Evolutionary conservation across 371 early-diverging fungal species (phyloP).

Genomic region (Mortierella sp.): DNA sequence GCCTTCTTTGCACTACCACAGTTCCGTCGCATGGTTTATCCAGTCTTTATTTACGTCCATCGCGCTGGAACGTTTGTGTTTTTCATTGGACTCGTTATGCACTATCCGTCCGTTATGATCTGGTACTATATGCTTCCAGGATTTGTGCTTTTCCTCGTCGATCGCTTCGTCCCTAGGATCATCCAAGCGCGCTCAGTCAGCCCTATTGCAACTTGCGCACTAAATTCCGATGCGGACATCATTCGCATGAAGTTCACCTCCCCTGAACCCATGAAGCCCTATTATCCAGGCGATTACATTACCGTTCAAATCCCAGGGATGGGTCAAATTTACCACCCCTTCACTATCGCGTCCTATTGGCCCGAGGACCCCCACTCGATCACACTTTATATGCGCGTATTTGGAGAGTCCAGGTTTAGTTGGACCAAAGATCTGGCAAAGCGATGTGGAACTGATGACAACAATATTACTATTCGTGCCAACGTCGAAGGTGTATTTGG

Average conservation of each 20-base stretch:
- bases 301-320: constrained; percentile 33
- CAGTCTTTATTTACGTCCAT: constrained; percentile 43
- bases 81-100: constrained; percentile 42
- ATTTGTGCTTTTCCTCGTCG: constrained; percentile 44
- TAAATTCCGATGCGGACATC: constrained; percentile 47
- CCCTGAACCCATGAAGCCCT: constrained; percentile 44
- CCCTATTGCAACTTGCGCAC: constrained; percentile 33
- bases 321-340: constrained; percentile 43
- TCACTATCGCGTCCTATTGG: constrained; percentile 55
- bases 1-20: constrained; percentile 42
- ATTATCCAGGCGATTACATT: constrained; percentile 53
- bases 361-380: constrained; percentile 53
- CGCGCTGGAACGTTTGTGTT: constrained; percentile 43
- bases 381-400: constrained; percentile 36
- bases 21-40: constrained; percentile 36
- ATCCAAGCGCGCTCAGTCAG: constrained; percentile 42
- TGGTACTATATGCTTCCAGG: constrained; percentile 54
- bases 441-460: constrained; percentile 44
- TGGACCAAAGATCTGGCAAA: constrained; percentile 36
- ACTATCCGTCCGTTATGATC: constrained; percentile 44
- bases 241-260: constrained; percentile 42
- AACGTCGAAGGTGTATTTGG: constrained; percentile 56
- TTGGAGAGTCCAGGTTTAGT: constrained; percentile 31
- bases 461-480: constrained; percentile 24
- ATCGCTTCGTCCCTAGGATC: constrained; percentile 53